Evolutionary conservation across 2,329 filamentous ascomycete genomes (phyloP).

Genomic region (Mycosphaerella arachidis): DNA sequence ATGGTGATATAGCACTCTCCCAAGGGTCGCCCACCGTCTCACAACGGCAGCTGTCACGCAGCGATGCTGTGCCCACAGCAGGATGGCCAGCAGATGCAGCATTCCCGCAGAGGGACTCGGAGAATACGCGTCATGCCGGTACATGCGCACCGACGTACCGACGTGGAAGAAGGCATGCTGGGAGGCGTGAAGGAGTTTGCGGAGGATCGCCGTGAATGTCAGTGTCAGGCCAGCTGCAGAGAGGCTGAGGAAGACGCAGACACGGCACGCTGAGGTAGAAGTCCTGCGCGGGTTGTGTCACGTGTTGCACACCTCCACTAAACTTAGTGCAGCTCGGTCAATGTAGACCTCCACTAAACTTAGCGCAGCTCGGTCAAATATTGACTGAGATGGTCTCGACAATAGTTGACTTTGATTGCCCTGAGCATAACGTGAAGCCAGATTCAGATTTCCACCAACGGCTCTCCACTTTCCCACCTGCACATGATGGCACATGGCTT

Average conservation of each 20-base stretch:
- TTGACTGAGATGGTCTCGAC: too few species aligned
- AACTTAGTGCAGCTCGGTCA: too few species aligned
- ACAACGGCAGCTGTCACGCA: background rate
- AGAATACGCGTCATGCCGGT: constrained; percentile 24
- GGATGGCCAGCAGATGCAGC: background rate
- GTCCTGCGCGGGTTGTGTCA: too few species aligned
- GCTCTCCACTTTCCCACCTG: background rate
- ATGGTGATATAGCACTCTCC: background rate
- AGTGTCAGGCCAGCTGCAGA: background rate
- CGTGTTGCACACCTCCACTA: too few species aligned
- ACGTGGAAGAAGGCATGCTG: background rate
- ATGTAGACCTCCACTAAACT: too few species aligned
- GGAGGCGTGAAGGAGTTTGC: constrained; percentile 1
- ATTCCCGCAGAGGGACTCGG: constrained; percentile 2
- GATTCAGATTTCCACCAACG: too few species aligned
- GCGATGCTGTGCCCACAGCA: background rate
- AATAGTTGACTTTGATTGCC: too few species aligned
- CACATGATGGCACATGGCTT: too few species aligned
- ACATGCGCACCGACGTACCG: background rate
- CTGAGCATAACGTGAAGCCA: too few species aligned
- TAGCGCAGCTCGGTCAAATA: too few species aligned
- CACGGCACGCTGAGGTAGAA: background rate
- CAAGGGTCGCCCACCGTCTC: background rate
- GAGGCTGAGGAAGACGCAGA: background rate
- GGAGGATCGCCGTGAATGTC: background rate